Evolutionary conservation across 331 rosid genomes (phyloP), one percentile per base, ranked within the genome.

Genomic region (Cydonia oblonga): DNA sequence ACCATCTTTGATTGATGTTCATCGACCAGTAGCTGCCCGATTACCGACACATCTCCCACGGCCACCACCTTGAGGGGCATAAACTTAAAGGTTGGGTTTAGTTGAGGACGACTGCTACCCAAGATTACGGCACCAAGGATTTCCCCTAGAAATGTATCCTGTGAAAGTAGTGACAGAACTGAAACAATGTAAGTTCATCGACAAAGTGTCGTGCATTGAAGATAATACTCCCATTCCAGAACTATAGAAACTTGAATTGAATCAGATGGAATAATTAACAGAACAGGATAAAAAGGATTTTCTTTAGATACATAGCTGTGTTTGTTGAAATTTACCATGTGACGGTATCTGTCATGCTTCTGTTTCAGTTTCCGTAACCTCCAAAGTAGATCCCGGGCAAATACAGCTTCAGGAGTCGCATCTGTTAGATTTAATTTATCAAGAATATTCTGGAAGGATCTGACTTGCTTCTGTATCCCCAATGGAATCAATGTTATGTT

Each of bases 101-200:
- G 28, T 30, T 30, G 16, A 64, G 68, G 75, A 75, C 69, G 74
- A 16, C 2, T 2, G 12, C 63, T 13, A 52, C 80, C 78, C 63
- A 89, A 70, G 22, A 80, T 78, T 60, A 86, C 84, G 0, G 88
- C 92, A 23, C 97, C 95, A 11, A 90, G 82, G 69, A 82, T 79
- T 83, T 89, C 96, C 5, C 97, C 90, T 54, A 84, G 76, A 81
- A 84, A 90, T 65, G 78, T 90, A 10, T 83, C 88, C 97, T 88
- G 84, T 79, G 78, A 78, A 42, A 24, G 96, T 90, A 51, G 20
- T 35, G 78, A 77, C 54, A 70, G 49, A 29, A 19, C 12, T 61
- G 32, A 56, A 28, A 28, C 6, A 44, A 29, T 28, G 35, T 52
- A 20, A 64, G 46, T 18, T 62, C 66, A 7, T 28, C 66, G 54